A percentile compares a stretch with the other conserved stretches of the same genome.
Evolutionary conservation across 179 eudicot species (phyloP).

Genomic region (Camellia oleifera): DNA sequence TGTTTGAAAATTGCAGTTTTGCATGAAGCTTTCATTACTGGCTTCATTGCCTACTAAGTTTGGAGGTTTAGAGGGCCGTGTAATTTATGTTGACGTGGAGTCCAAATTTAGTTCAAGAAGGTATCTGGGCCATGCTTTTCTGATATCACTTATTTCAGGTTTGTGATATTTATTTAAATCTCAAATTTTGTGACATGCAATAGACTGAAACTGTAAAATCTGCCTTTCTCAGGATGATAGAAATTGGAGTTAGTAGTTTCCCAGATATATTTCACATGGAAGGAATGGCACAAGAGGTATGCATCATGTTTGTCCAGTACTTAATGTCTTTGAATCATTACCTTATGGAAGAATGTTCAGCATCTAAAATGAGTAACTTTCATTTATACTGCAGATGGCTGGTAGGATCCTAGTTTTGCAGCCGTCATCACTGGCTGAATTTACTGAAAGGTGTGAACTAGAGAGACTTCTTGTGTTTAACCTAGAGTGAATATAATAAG

Average conservation of each 20-base stretch:
- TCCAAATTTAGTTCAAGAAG: slow-evolving; percentile 88
- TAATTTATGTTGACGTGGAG: slow-evolving; percentile 81
- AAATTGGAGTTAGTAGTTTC: no score
- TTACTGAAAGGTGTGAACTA: slow-evolving; percentile 61
- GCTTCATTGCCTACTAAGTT: slow-evolving; percentile 71
- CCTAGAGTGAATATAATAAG: slow-evolving; percentile 1
- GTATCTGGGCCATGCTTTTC: slow-evolving; percentile 31
- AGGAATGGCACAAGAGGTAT: no score
- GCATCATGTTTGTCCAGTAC: no score
- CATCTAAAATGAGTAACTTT: neutral
- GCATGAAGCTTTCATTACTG: slow-evolving; percentile 78
- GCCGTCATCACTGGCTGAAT: slow-evolving; percentile 70
- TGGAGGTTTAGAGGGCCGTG: slow-evolving; percentile 84
- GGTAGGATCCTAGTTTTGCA: slow-evolving; percentile 82
- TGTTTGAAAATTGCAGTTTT: slow-evolving; percentile 55
- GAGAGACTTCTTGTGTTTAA: slow-evolving; percentile 2
- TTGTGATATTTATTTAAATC: no score
- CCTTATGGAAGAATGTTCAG: neutral
- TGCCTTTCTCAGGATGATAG: no score
- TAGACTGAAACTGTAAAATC: no score
- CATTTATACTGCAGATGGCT: slow-evolving; percentile 59
- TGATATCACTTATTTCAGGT: neutral
- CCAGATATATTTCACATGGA: no score
- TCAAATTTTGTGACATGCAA: no score
- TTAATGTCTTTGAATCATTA: neutral